Percentiles rank a stretch among this genome's conserved stretches.
Conservation (phyloP, 805 yeast species). For the Maudiozyma turicensis region DNA sequence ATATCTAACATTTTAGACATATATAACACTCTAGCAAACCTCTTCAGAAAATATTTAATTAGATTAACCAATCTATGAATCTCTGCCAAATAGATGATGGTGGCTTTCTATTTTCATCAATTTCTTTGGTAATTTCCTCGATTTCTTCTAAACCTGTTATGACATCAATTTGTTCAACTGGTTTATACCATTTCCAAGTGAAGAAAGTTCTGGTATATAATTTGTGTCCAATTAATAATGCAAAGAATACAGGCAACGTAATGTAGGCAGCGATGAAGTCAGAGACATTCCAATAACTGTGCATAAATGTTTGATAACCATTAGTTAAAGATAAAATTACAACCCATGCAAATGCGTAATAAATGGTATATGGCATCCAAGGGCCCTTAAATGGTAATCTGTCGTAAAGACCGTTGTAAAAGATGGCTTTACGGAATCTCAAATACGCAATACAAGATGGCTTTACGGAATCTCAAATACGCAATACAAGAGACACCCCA, state of each 20-base stretch:
- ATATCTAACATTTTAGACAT: too few species aligned
- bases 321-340: constrained; percentile 53
- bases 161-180: constrained; percentile 51
- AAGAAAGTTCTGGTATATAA: constrained; percentile 34
- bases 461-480: constrained; percentile 56
- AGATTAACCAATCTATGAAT: constrained; percentile 10
- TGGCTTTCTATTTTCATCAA: constrained; percentile 15
- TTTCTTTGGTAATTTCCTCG: constrained; percentile 40
- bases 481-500: constrained; percentile 49
- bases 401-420: constrained; percentile 41
- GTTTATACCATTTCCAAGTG: constrained; percentile 34
- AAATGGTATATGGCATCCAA: constrained; percentile 50
- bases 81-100: constrained; percentile 16
- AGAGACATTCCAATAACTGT: constrained; percentile 36
- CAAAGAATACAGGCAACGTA: constrained; percentile 37
- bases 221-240: constrained; percentile 51
- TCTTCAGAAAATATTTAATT: too few species aligned
- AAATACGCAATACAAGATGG: constrained; percentile 44
- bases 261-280: constrained; percentile 68
- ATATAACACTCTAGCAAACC: too few species aligned
- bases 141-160: constrained; percentile 49
- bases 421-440: constrained; percentile 60
- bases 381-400: constrained; percentile 50
- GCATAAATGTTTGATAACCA: constrained; percentile 59
- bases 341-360: constrained; percentile 41